Evolutionary conservation across 257 asterid species (phyloP).

Genomic region (Rubia yunnanensis): DNA sequence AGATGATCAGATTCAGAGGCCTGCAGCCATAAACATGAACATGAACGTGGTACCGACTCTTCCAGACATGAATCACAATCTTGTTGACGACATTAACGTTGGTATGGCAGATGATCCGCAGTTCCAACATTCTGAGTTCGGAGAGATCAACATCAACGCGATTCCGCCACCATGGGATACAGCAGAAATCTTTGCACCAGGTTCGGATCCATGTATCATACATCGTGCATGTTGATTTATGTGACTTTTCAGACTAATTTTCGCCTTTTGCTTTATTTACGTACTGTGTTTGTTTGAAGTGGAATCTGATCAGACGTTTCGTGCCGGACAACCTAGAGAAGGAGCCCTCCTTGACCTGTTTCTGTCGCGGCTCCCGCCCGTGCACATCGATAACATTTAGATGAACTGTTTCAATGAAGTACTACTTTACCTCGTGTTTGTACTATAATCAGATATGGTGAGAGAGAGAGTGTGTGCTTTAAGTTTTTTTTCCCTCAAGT

Average conservation of each 20-base stretch:
- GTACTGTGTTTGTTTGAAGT: neutral
- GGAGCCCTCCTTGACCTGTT: conserved; percentile 56
- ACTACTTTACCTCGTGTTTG: neutral
- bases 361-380: conserved; percentile 56
- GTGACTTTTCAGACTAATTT: neutral
- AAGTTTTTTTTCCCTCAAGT: no score
- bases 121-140: conserved; percentile 32
- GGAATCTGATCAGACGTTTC: conserved; percentile 42
- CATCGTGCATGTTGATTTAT: no score
- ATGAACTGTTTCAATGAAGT: no score
- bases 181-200: conserved; percentile 42
- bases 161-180: conserved; percentile 58
- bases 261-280: no score
- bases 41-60: conserved; percentile 25
- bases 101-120: conserved; percentile 50
- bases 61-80: conserved; percentile 14
- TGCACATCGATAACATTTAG: conserved; percentile 27
- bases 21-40: conserved; percentile 29
- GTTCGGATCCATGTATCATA: conserved; percentile 15
- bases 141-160: conserved; percentile 43
- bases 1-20: conserved; percentile 42
- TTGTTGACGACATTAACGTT: conserved; percentile 38
- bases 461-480: no score
- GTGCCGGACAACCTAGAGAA: conserved; percentile 52
- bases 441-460: neutral